Conservation (phyloP, 2,329 filamentous ascomycete genomes). For the Scedosporium apiospermum region DNA sequence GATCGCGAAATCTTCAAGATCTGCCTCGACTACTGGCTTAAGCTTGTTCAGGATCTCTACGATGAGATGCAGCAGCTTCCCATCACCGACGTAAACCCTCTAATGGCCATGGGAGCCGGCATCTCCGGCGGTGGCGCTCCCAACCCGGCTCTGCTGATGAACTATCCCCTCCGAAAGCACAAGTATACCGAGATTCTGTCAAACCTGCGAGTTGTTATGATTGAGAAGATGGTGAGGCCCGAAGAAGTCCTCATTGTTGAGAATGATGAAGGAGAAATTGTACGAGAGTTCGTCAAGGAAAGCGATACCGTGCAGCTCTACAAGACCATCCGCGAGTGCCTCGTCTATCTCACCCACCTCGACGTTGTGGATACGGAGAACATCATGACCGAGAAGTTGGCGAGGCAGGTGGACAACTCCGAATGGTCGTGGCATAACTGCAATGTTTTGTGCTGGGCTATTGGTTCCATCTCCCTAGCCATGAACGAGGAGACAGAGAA, state of each 20-base stretch:
- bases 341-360: conserved; percentile 94
- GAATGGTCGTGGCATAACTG: conserved; percentile 99
- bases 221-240: conserved; percentile 98
- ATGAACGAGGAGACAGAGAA: conserved; percentile 99
- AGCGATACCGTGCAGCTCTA: conserved; percentile 98
- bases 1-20: conserved; percentile 99
- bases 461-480: conserved; percentile 93
- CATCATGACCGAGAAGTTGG: conserved; percentile 98
- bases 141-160: conserved; percentile 74
- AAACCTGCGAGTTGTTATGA: conserved; percentile 95
- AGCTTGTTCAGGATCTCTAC: conserved; percentile 93
- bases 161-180: conserved; percentile 92
- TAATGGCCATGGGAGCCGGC: conserved; percentile 66
- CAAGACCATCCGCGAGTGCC: conserved; percentile 94
- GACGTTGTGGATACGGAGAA: conserved; percentile 96
- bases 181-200: conserved; percentile 93
- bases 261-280: conserved; percentile 98
- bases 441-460: conserved; percentile 99
- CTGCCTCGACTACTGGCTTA: conserved; percentile 97
- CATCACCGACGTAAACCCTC: conserved; percentile 83
- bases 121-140: conserved; percentile 73
- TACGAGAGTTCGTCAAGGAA: conserved; percentile 98
- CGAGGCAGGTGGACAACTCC: conserved; percentile 84
- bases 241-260: conserved; percentile 99
- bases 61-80: conserved; percentile 98